Evolutionary conservation across 768 basidiomycete genomes (phyloP).

Genomic region (Psilocybe sp.): DNA sequence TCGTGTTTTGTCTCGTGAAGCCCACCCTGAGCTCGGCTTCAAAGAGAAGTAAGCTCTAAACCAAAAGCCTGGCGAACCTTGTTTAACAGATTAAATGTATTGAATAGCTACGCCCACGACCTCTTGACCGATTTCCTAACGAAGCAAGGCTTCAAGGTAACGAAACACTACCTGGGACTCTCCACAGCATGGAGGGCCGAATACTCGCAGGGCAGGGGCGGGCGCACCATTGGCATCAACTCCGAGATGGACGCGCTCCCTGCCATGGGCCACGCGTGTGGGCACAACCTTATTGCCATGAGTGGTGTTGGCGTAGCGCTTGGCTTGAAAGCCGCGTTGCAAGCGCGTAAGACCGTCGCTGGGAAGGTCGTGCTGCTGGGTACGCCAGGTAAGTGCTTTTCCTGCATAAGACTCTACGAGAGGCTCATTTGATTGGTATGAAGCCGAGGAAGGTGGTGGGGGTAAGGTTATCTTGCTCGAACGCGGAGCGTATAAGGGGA

Average conservation of each 20-base stretch:
- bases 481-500: constrained; percentile 72
- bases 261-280: constrained; percentile 67
- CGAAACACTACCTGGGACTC: constrained; percentile 65
- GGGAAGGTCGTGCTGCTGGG: constrained; percentile 75
- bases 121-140: constrained; percentile 65
- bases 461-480: constrained; percentile 77
- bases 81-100: neutral
- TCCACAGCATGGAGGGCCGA: constrained; percentile 79
- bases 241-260: constrained; percentile 73
- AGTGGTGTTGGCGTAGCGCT: constrained; percentile 74
- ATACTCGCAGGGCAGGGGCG: constrained; percentile 54
- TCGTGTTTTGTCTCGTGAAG: constrained; percentile 28
- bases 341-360: constrained; percentile 50
- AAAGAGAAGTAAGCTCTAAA: constrained; percentile 51
- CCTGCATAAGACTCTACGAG: too few relatives aligned
- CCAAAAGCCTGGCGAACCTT: neutral
- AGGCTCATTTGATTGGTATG: neutral
- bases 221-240: constrained; percentile 73
- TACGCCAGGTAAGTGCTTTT: constrained; percentile 55
- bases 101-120: constrained; percentile 68
- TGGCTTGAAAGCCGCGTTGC: constrained; percentile 67
- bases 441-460: constrained; percentile 77
- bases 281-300: constrained; percentile 82
- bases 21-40: constrained; percentile 64
- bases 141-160: constrained; percentile 67